A percentile compares a stretch with the other conserved stretches of the same genome.
Evolutionary conservation across 306 rosid species (phyloP).

Genomic region (Acacia confusa): DNA sequence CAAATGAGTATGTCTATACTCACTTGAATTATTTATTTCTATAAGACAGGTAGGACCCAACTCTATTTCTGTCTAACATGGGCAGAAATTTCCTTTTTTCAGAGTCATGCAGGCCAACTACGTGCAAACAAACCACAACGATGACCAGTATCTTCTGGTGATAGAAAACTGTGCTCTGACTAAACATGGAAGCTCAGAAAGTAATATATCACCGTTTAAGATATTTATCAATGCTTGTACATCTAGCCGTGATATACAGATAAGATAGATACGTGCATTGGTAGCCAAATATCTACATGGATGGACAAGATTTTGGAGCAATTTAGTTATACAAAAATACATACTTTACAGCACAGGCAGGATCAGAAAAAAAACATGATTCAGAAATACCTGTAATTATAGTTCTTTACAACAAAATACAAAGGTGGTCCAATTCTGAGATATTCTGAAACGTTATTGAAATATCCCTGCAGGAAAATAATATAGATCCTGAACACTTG

Average conservation of each 20-base stretch:
- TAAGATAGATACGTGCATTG: constrained; percentile 1
- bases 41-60: not conserved
- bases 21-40: too few species aligned
- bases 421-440: constrained; percentile 96
- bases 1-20: too few species aligned
- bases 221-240: constrained; percentile 6
- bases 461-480: constrained; percentile 80
- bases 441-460: constrained; percentile 77
- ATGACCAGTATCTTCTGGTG: not conserved
- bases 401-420: constrained; percentile 94
- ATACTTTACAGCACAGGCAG: constrained; percentile 15
- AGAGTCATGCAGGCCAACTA: not conserved
- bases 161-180: constrained; percentile 9
- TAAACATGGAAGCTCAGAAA: not conserved
- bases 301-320: constrained; percentile 3
- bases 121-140: not conserved
- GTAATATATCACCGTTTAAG: constrained; percentile 12
- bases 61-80: not conserved
- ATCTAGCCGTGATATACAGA: constrained; percentile 12
- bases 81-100: not conserved
- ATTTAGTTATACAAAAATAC: not conserved
- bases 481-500: constrained; percentile 27
- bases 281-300: constrained; percentile 1
- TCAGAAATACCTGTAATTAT: constrained; percentile 75
- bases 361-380: constrained; percentile 4